A percentile compares a stretch with the other conserved stretches of the same genome.
phyloP scores from a whole-genome alignment of 495 filamentous ascomycete species.

The Neurospora africana region DNA sequence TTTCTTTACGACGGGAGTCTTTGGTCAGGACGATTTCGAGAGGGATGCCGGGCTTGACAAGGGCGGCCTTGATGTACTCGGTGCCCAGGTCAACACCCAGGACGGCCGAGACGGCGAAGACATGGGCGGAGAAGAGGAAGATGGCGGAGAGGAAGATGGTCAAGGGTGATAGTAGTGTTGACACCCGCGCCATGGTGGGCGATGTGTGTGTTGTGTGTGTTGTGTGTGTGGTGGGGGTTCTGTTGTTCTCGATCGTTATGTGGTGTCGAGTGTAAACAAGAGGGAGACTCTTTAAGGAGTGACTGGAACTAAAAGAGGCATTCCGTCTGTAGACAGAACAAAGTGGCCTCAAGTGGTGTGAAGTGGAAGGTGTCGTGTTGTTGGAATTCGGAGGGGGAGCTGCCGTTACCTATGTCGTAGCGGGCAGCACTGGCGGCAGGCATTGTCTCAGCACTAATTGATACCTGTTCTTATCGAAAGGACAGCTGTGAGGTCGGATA shows the following conservation, averaged over 20 bases:
- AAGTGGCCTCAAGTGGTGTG: not conserved
- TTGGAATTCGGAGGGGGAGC: not conserved
- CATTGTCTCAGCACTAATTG: not conserved
- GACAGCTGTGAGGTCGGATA: conserved; percentile 18
- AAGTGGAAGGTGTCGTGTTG: not conserved
- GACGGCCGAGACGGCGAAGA: conserved; percentile 55
- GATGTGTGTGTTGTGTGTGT: conserved; percentile 2
- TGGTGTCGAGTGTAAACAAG: conserved; percentile 9
- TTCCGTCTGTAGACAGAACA: not conserved
- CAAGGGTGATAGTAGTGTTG: conserved; percentile 30
- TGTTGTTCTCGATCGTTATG: conserved; percentile 1
- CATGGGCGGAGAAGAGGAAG: conserved; percentile 39
- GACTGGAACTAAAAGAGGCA: not conserved
- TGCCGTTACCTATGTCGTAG: not conserved
- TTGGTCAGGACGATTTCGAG: conserved; percentile 98
- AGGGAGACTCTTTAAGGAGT: not conserved
- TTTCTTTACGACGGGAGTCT: conserved; percentile 94
- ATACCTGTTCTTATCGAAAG: conserved; percentile 25
- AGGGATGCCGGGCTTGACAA: conserved; percentile 95
- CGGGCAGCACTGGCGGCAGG: not conserved
- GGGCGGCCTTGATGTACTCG: conserved; percentile 90
- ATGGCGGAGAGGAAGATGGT: conserved; percentile 34
- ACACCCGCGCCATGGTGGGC: conserved; percentile 33
- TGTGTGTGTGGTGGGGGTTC: conserved; percentile 4
- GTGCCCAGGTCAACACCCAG: conserved; percentile 92